phyloP scores from a whole-genome alignment of 257 asterid genomes.

The Knoxia roxburghii region DNA sequence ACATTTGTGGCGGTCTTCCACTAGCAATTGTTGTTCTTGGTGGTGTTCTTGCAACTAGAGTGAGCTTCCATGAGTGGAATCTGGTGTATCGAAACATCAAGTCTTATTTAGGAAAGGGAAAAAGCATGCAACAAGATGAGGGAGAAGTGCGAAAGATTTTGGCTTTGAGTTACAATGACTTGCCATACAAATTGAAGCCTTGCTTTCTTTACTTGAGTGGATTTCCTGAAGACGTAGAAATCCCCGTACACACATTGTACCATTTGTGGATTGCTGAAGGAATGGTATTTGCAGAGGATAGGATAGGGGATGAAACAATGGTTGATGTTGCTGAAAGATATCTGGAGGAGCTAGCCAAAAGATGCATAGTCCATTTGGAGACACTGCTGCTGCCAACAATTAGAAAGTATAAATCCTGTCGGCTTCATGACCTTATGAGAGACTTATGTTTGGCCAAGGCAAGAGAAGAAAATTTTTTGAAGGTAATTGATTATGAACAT shows the following conservation, averaged over 20 bases:
- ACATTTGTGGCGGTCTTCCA: slow-evolving; percentile 6
- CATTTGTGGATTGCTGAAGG: slow-evolving; percentile 8
- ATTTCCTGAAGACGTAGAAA: not conserved
- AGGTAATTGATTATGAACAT: not conserved
- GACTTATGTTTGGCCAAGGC: not conserved
- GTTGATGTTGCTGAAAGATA: not conserved
- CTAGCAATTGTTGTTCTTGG: slow-evolving; percentile 1
- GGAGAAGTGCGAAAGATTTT: not conserved
- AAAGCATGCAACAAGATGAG: not conserved
- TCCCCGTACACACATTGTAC: not conserved
- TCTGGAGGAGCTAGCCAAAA: no score
- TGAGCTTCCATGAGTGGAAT: not conserved
- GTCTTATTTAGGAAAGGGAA: not conserved
- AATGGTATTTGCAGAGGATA: not conserved
- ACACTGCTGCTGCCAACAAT: not conserved
- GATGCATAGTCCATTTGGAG: no score
- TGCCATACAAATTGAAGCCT: no score
- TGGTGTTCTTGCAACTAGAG: slow-evolving; percentile 4
- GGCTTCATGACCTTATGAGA: not conserved
- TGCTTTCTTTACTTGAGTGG: no score
- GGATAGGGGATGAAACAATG: not conserved
- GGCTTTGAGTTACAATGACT: not conserved
- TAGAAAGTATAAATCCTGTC: not conserved
- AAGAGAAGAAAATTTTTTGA: not conserved
- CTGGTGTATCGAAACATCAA: not conserved